Base-by-base conservation (phyloP, 345 rosid genomes). In the Conringia planisiliqua region DNA sequence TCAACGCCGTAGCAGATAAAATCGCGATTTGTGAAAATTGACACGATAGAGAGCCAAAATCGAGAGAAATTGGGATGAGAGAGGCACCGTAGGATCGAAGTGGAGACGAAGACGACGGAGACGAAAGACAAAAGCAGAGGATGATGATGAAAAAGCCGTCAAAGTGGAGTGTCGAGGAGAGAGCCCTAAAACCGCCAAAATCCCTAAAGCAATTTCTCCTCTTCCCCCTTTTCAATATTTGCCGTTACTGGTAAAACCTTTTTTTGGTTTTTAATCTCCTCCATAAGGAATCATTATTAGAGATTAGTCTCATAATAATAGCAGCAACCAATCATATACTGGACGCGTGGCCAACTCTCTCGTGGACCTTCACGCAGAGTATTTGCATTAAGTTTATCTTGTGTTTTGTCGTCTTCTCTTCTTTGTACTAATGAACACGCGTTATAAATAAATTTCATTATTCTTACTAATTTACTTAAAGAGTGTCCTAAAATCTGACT, bases 151-250 rank as follows among this genome's bases (percentile, higher is more conserved):
- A 4, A 42, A 10, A 13, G 39, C 13, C 43, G 59, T 43, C 51
- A 43, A 44, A 56, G n/a, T 36, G 1, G 13, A 13, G 57, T 20
- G 71, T 65, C 18, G 58, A 22, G 14, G 30, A 18, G 29, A 65
- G 54, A 50, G 69, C 79, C 74, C 74, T 68, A 73, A 67, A 58
- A 17, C 75, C 80, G 80, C 80, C 80, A 76, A 70, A 76, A 68
- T 62, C 75, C 80, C 71, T 62, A 62, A 70, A 43, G 27, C 26
- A 12, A 56, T 46, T 70, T 29, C 30, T 70, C 70, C 17, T 44
- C 64, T 62, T 54, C 60, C 29, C 59, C 66, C 79, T 75, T 68
- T 60, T 60, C 69, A 75, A 68, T 68, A 10, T 61, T 50, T 68
- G 70, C 76, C 70, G 74, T 70, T 76, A 30, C 55, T 13, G 52